Base-by-base conservation (phyloP, 1,284 basidiomycete genomes). In the Ceratobasidium sp. region DNA sequence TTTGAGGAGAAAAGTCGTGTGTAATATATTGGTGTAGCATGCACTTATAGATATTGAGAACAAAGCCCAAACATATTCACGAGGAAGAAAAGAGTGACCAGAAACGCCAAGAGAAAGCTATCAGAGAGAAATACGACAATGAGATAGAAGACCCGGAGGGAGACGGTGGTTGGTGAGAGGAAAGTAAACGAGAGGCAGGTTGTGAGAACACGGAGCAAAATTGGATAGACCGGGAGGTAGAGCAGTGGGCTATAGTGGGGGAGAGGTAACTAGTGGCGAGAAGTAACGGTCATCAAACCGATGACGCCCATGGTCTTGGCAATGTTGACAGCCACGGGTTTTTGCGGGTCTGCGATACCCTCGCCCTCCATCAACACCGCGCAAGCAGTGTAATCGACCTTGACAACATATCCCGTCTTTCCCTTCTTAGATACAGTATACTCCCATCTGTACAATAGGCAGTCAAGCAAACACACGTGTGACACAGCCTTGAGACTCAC, bases 361-460 rank as follows among this genome's bases (percentile, higher is more conserved):
- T 71, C 68, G 11, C 65, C 65, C 24, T 56, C 39, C 39, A 49
- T 49, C 41, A 71, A 41, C 2, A 59, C 68, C 9, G 68, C 68
- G 13, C 14, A 27, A 27, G 68, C 68, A 13, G 22, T 27, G 27
- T 71, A 71, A 16, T 59, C 54, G 16, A 71, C 41, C 41, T 71
- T 71, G 53, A 71, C 68, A 71, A 39, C 22, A 49, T 71, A 71
- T 16, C 54, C 54, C 9, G 37, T 27, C 56, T 71, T 71, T 37
- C 68, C 68, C 4, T 41, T 54, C 68, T 61, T 71, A n/a, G 68
- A 71, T 22, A 71, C 68, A 19, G 68, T 71, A 43, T 71, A 71
- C 41, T 71, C 68, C 68, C 68, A 71, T 61, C 68, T 71, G n/a
- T 59, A 53, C 11, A 71, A 56, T 34, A 19, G 41, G 27, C 29